Conservation (phyloP, 2,329 filamentous ascomycete species). For the Eutypa lata region DNA sequence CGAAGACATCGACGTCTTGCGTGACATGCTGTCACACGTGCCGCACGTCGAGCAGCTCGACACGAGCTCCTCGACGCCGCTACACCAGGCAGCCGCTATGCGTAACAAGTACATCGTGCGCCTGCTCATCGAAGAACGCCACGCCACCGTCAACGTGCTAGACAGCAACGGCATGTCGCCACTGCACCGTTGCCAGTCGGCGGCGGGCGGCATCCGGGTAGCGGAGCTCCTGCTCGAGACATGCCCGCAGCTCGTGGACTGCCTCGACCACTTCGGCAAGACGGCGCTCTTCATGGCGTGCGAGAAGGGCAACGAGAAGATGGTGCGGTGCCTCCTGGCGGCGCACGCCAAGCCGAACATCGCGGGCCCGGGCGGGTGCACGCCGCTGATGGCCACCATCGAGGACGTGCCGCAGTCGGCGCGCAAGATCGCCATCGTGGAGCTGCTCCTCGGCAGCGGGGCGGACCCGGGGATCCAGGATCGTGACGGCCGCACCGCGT, state of each 20-base stretch:
- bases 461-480: slow-evolving; percentile 20
- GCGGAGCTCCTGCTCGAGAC: slow-evolving; percentile 21
- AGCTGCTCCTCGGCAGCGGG: slow-evolving; percentile 15
- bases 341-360: slow-evolving; percentile 22
- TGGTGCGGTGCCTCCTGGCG: slow-evolving; percentile 22
- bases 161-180: slow-evolving; percentile 21
- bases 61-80: slow-evolving; percentile 18
- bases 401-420: slow-evolving; percentile 17
- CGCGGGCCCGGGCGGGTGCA: slow-evolving; percentile 15
- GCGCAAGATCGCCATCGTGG: slow-evolving; percentile 20
- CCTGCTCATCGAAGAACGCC: slow-evolving; percentile 23
- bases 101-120: slow-evolving; percentile 23
- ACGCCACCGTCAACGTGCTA: slow-evolving; percentile 21
- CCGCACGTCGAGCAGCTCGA: slow-evolving; percentile 19
- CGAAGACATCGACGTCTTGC: slow-evolving; percentile 21
- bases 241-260: slow-evolving; percentile 15
- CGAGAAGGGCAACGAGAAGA: slow-evolving; percentile 25
- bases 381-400: slow-evolving; percentile 24
- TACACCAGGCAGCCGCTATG: slow-evolving; percentile 29
- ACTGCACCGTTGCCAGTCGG: slow-evolving; percentile 25
- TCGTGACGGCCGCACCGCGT: slow-evolving; percentile 14
- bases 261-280: slow-evolving; percentile 20
- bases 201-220: slow-evolving; percentile 18
- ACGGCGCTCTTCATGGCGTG: slow-evolving; percentile 28
- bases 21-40: slow-evolving; percentile 21